These are phyloP conservation scores for Pseudogymnoascus sp. DNA, from an alignment of 2,329 filamentous ascomycete genomes.

Conservation along the genomic window DNA sequence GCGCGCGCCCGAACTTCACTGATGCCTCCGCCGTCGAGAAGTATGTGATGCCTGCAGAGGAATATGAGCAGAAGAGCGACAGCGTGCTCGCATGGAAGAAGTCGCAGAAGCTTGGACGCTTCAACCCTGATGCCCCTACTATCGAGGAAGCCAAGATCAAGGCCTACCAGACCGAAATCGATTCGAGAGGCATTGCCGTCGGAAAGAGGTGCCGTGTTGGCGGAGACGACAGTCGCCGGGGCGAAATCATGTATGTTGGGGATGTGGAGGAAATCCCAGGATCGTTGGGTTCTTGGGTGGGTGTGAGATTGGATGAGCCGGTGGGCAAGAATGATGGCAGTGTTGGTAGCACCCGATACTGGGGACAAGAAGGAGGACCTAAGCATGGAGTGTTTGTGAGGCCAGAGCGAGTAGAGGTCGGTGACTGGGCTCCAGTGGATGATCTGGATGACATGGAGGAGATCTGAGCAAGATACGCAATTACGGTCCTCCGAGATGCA, in stretches of 20 bases:
- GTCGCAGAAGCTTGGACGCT: conserved; percentile 88
- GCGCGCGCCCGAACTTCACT: conserved; percentile 69
- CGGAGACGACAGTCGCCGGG: conserved; percentile 61
- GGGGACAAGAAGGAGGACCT: conserved; percentile 44
- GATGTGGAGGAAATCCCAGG: conserved; percentile 67
- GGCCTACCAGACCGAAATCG: conserved; percentile 62
- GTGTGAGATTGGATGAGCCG: conserved; percentile 69
- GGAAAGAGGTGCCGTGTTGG: conserved; percentile 60
- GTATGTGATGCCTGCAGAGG: conserved; percentile 76
- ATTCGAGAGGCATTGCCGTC: conserved; percentile 57
- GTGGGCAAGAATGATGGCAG: conserved; percentile 78
- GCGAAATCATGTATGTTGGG: conserved; percentile 63
- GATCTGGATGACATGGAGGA: conserved; percentile 74
- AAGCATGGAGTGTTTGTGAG: conserved; percentile 75
- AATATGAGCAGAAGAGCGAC: conserved; percentile 80
- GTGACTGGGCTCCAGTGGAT: conserved; percentile 64
- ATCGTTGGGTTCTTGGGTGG: conserved; percentile 61
- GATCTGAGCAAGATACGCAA: conserved; percentile 39
- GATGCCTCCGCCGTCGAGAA: conserved; percentile 79
- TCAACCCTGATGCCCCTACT: conserved; percentile 75
- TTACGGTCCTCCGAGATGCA: background rate
- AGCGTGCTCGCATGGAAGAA: conserved; percentile 95
- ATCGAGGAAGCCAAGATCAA: conserved; percentile 66
- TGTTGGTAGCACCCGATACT: conserved; percentile 61
- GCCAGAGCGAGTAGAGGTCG: conserved; percentile 69